Evolutionary conservation across 2,329 filamentous ascomycete genomes (phyloP).

Genomic region (Cladophialophora yegresii): DNA sequence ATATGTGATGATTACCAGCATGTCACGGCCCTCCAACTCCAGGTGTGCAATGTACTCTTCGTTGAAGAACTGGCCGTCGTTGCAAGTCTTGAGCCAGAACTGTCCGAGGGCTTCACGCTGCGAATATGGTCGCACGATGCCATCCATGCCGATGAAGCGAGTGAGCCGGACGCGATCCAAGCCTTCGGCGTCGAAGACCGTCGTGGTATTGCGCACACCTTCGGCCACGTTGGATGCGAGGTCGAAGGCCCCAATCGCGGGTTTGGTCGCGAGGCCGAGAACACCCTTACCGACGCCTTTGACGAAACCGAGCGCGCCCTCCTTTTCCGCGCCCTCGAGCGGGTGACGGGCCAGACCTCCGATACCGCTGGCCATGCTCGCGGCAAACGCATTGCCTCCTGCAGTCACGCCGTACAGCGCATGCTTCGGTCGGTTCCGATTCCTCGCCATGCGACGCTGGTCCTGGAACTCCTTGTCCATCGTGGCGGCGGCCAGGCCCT

Average conservation of each 20-base stretch:
- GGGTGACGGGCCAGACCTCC: constrained; percentile 92
- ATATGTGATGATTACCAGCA: constrained; percentile 87
- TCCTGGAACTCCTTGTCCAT: constrained; percentile 99
- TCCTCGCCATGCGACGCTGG: constrained; percentile 86
- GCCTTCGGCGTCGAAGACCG: constrained; percentile 92
- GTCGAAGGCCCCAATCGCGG: constrained; percentile 93
- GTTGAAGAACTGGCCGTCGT: constrained; percentile 97
- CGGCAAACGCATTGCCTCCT: constrained; percentile 92
- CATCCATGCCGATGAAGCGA: constrained; percentile 87
- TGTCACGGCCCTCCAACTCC: constrained; percentile 83
- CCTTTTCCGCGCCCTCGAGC: constrained; percentile 91
- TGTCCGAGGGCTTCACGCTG: constrained; percentile 94
- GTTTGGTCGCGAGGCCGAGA: constrained; percentile 92
- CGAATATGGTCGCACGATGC: constrained; percentile 90
- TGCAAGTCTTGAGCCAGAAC: constrained; percentile 97
- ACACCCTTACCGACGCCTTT: constrained; percentile 97
- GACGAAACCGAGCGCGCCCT: constrained; percentile 90
- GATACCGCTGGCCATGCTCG: constrained; percentile 87
- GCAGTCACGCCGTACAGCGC: constrained; percentile 94
- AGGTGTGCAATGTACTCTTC: constrained; percentile 96
- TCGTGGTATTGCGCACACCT: constrained; percentile 97
- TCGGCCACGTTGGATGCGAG: constrained; percentile 96
- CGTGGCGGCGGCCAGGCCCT: constrained; percentile 90
- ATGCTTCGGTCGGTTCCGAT: constrained; percentile 93
- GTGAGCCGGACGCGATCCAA: constrained; percentile 92